These are phyloP conservation scores for Sclerotinia minor DNA, from an alignment of 2,329 filamentous ascomycete genomes.

Conservation along the genomic window DNA sequence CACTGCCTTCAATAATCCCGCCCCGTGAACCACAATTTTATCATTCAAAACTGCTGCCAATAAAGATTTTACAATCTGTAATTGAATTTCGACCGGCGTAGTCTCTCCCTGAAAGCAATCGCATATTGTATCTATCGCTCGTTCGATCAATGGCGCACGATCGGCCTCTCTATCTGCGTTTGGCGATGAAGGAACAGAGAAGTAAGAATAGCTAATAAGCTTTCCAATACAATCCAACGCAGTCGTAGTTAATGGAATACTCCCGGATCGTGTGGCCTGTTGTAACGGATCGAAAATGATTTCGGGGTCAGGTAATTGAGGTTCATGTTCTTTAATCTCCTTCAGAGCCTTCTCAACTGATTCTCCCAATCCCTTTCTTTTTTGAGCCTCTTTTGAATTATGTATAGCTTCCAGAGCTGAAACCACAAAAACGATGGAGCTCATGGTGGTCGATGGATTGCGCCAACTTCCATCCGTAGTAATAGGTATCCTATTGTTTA, in stretches of 20 bases:
- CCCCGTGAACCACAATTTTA: slow-evolving; percentile 97
- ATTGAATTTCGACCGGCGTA: slow-evolving; percentile 86
- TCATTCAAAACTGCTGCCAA: slow-evolving; percentile 95
- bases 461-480: slow-evolving; percentile 37
- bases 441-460: slow-evolving; percentile 60
- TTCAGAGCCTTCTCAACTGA: slow-evolving; percentile 77
- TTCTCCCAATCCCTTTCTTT: slow-evolving; percentile 80
- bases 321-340: slow-evolving; percentile 82
- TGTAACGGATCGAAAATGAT: slow-evolving; percentile 88
- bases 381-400: slow-evolving; percentile 85
- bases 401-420: slow-evolving; percentile 91
- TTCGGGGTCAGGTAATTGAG: slow-evolving; percentile 82
- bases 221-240: slow-evolving; percentile 98
- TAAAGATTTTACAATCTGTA: slow-evolving; percentile 97
- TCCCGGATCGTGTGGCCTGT: slow-evolving; percentile 83
- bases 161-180: slow-evolving; percentile 43
- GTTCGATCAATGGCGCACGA: slow-evolving; percentile 81
- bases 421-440: slow-evolving; percentile 93
- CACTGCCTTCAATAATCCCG: slow-evolving; percentile 92
- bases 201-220: slow-evolving; percentile 98
- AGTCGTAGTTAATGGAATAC: slow-evolving; percentile 80
- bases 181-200: slow-evolving; percentile 66
- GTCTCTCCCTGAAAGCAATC: slow-evolving; percentile 98
- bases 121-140: slow-evolving; percentile 98
- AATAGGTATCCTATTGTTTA: neutral